Conservation (phyloP, 2,329 filamentous ascomycete species). For the Ophiocordyceps camponoti-saundersi region DNA sequence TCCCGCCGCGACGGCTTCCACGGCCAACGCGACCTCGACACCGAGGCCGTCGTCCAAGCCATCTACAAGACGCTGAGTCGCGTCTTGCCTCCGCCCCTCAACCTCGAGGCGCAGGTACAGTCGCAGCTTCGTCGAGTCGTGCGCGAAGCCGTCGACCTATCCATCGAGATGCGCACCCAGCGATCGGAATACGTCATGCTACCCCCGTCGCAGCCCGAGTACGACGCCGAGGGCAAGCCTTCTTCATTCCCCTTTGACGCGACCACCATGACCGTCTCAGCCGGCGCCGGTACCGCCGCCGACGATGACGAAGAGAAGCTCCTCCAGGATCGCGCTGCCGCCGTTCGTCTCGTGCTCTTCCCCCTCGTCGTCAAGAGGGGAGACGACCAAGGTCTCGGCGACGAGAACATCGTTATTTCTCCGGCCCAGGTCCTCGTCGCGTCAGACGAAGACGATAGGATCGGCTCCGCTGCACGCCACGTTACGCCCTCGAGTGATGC, state of each 20-base stretch:
- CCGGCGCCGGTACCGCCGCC: constrained; percentile 43
- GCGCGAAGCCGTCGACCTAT: constrained; percentile 72
- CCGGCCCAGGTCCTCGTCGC: constrained; percentile 82
- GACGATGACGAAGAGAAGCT: constrained; percentile 20
- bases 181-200: constrained; percentile 98
- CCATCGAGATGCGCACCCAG: constrained; percentile 94
- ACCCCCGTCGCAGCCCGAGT: constrained; percentile 83
- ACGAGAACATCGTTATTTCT: constrained; percentile 89
- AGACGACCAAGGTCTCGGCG: constrained; percentile 69
- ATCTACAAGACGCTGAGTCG: constrained; percentile 67
- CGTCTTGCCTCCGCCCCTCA: constrained; percentile 71
- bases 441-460: constrained; percentile 22
- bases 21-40: constrained; percentile 72
- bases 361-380: constrained; percentile 93
- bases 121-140: constrained; percentile 78
- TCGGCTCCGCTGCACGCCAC: constrained; percentile 19
- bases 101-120: constrained; percentile 65
- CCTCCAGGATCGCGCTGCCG: constrained; percentile 55
- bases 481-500: constrained; percentile 33
- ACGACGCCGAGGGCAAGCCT: constrained; percentile 83
- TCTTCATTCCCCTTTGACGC: constrained; percentile 81
- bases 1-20: constrained; percentile 66
- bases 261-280: constrained; percentile 87
- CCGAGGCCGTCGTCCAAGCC: constrained; percentile 81
- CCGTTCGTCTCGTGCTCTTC: constrained; percentile 87